phyloP scores from a whole-genome alignment of 75 land plant genomes.

The Azolla pinnata region DNA sequence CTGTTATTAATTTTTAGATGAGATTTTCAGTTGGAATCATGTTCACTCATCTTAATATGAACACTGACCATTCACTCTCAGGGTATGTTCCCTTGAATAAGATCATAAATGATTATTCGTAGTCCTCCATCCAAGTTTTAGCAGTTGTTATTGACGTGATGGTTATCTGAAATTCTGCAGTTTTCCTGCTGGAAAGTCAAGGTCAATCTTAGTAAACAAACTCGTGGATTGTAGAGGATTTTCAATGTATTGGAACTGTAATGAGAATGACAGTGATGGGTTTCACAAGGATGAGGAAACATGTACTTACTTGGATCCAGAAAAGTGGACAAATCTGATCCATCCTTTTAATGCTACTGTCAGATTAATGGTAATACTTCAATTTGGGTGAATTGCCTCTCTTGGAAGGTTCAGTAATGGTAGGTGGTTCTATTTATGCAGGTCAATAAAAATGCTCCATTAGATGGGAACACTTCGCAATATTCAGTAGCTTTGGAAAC shows the following conservation, averaged over 20 bases:
- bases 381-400: too few species aligned
- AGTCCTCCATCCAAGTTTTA: too few species aligned
- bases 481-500: constrained; percentile 47
- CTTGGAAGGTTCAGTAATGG: too few species aligned
- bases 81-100: too few species aligned
- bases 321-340: constrained; percentile 31
- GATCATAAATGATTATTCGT: too few species aligned
- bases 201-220: constrained; percentile 61
- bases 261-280: neutral
- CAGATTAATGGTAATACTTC: constrained; percentile 50
- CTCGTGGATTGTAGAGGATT: constrained; percentile 45
- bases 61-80: constrained; percentile 23
- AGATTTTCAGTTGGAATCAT: constrained; percentile 28
- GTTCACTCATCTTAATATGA: constrained; percentile 40
- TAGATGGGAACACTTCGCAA: constrained; percentile 54
- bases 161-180: too few species aligned
- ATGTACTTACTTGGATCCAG: too few species aligned
- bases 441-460: constrained; percentile 68
- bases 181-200: constrained; percentile 25
- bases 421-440: constrained; percentile 31
- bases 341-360: constrained; percentile 48
- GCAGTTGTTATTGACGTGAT: too few species aligned
- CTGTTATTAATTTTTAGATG: constrained; percentile 18
- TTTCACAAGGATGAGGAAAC: too few species aligned
- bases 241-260: constrained; percentile 54